A percentile compares a stretch with the other conserved stretches of the same genome.
Evolutionary conservation across 495 filamentous ascomycete species (phyloP).

Genomic region (Penicillium macrosclerotiorum): DNA sequence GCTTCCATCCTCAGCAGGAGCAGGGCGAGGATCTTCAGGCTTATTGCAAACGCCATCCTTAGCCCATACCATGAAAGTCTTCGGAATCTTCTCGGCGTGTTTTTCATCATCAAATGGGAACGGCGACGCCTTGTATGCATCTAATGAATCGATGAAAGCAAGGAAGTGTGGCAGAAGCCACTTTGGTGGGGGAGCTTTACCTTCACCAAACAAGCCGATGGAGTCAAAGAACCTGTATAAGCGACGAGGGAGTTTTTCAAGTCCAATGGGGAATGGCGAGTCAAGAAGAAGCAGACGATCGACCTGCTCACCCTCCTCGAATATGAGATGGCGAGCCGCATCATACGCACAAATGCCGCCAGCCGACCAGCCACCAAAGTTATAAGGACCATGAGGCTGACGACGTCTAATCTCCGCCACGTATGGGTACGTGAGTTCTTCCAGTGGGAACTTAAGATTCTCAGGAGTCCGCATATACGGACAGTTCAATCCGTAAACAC

Average conservation of each 20-base stretch:
- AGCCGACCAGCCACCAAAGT: slow-evolving; percentile 75
- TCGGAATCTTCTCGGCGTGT: slow-evolving; percentile 48
- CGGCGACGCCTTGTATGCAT: slow-evolving; percentile 61
- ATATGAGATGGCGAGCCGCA: slow-evolving; percentile 67
- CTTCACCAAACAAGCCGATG: slow-evolving; percentile 77
- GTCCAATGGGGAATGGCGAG: slow-evolving; percentile 72
- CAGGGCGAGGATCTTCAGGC: slow-evolving; percentile 65
- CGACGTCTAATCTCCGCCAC: slow-evolving; percentile 67
- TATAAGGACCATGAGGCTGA: slow-evolving; percentile 69
- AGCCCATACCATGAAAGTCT: slow-evolving; percentile 73
- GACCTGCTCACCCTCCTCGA: slow-evolving; percentile 64
- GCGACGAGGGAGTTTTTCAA: slow-evolving; percentile 72
- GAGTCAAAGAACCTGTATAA: slow-evolving; percentile 77
- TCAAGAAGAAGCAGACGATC: slow-evolving; percentile 79
- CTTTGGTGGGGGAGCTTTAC: slow-evolving; percentile 58
- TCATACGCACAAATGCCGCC: slow-evolving; percentile 89
- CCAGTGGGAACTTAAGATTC: slow-evolving; percentile 53
- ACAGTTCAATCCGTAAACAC: slow-evolving; percentile 62
- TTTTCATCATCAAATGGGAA: slow-evolving; percentile 40
- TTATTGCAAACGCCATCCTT: slow-evolving; percentile 76
- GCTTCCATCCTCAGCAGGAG: slow-evolving; percentile 63
- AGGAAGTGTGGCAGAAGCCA: slow-evolving; percentile 88
- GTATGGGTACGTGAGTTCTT: slow-evolving; percentile 56
- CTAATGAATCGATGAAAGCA: slow-evolving; percentile 70
- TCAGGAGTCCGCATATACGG: slow-evolving; percentile 64